Evolutionary conservation across 805 yeast genomes (phyloP).

Genomic region (Debaryomyces tyrocola): DNA sequence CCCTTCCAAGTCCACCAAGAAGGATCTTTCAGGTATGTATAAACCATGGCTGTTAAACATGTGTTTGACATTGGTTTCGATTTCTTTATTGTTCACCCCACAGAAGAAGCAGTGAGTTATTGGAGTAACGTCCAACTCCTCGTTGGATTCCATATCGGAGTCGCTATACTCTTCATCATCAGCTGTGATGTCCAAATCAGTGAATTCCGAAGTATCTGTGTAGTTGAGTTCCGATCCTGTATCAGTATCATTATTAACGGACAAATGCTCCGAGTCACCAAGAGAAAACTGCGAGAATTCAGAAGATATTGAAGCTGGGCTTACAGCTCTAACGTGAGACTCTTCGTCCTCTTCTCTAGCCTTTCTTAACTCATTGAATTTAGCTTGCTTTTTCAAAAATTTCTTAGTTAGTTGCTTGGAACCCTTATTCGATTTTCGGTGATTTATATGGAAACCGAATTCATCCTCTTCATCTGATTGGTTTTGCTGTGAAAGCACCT

Average conservation of each 20-base stretch:
- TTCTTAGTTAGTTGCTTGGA: conserved; percentile 41
- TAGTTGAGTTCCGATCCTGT: conserved; percentile 52
- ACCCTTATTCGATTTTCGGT: conserved; percentile 23
- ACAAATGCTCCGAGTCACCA: conserved; percentile 37
- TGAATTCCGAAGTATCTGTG: conserved; percentile 35
- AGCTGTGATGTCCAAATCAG: conserved; percentile 18
- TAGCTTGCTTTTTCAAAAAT: conserved; percentile 27
- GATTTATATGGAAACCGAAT: conserved; percentile 48
- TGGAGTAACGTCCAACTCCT: conserved; percentile 42
- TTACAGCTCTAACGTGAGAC: conserved; percentile 31
- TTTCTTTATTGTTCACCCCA: conserved; percentile 50
- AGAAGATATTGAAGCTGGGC: conserved; percentile 57
- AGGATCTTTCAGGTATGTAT: conserved; percentile 45
- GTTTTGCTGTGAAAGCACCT: conserved; percentile 43
- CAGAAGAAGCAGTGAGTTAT: conserved; percentile 57
- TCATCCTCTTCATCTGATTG: conserved; percentile 46
- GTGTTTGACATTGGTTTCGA: conserved; percentile 53
- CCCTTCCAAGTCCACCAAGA: conserved; percentile 37
- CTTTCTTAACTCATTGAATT: conserved; percentile 10
- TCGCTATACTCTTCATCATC: conserved; percentile 32
- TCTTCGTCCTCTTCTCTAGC: conserved; percentile 15
- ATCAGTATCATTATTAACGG: conserved; percentile 34
- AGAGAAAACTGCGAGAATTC: conserved; percentile 57
- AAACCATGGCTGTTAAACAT: conserved; percentile 47
- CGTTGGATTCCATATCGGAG: conserved; percentile 21